Evolutionary conservation across 306 rosid species (phyloP), one percentile per base, ranked within the genome.

Genomic region (Clitoria ternatea): DNA sequence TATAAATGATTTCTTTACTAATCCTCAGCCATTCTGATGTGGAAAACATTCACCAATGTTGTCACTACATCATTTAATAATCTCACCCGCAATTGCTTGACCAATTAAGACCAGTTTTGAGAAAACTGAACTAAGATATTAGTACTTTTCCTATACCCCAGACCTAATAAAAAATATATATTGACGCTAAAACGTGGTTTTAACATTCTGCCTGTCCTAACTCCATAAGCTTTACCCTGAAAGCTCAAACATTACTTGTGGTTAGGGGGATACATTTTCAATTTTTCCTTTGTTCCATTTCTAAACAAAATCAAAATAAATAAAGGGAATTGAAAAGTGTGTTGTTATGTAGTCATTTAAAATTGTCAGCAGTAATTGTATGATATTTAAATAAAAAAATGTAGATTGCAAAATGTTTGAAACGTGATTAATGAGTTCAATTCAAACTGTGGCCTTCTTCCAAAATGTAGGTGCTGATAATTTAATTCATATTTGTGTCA

Each of bases 341-440:
- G 56, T 29, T 53, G 23, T 39, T 19, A 19, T 54, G 48, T 24
- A 26, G 13, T 36, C 9, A 37, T 37, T 63, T 62, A 2, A 62
- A 49, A 36, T 3, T 49, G 6, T 33, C n/a, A n/a, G n/a, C n/a
- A n/a, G 15, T 49, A 26, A 17, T 26, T 0, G 20, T 40, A 64
- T 13, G 54, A 9, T 30, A 45, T 61, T 64, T 64, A 23, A 50
- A 24, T 52, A 62, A 15, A 52, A 63, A 63, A 33, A 18, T 27
- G 35, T 42, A 15, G 56, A 69, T 39, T 52, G 37, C 13, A 15
- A 15, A 67, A 70, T 6, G 20, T 20, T 17, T 42, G 68, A 65
- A 11, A 53, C 52, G 53, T 57, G 74, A 66, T 66, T 17, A 55
- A 66, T 7, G 60, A 76, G 26, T 56, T 66, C 15, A 49, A 12